Evolutionary conservation across 2,329 filamentous ascomycete species (phyloP), one percentile per base, ranked within the genome.

Genomic region (Beauveria bassiana): DNA sequence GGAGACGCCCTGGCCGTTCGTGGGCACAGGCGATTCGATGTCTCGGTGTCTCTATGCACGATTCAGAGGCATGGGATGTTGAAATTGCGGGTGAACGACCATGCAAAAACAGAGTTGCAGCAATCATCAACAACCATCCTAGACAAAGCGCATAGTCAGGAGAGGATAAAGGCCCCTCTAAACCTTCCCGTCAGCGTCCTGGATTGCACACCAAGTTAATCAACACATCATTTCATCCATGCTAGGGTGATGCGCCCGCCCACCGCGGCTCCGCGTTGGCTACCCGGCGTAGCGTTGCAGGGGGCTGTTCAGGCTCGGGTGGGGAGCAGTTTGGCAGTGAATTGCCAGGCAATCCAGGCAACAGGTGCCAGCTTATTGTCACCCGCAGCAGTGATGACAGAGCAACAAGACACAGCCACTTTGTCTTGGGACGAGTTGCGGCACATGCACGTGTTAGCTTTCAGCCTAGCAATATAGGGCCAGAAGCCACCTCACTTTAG

Each of bases 191-290:
- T n/a, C 42, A 46, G 24, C 14, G 22, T 14, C 38, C 20, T 31
- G 52, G 52, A 55, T 45, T 55, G 52, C 24, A 50, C 20, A 26
- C 26, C 20, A 28, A 18, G n/a, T 34, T 34, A 56, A 46, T 42
- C 42, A 53, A 55, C 52, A 43, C 31, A 56, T 56, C 42, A 46
- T 45, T 38, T 46, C 22, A 56, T 46, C 52, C 40, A 45, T 55
- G 52, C 52, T 54, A 54, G 53, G 26, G 43, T 22, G 31, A 20
- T 58, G 43, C 45, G 42, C 55, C 20, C 54, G 54, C 28, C 54
- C 55, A 16, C 55, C 55, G 55, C 55, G 55, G 55, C 55, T 58
- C 55, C 55, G 45, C 55, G 55, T 50, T 58, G 45, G 45, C 22
- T 42, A 5, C 45, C 55, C 55, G 55, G 55, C 55, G 31, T 31